phyloP scores from a whole-genome alignment of 2,329 filamentous ascomycete genomes.

The Phialophora verrucosa region DNA sequence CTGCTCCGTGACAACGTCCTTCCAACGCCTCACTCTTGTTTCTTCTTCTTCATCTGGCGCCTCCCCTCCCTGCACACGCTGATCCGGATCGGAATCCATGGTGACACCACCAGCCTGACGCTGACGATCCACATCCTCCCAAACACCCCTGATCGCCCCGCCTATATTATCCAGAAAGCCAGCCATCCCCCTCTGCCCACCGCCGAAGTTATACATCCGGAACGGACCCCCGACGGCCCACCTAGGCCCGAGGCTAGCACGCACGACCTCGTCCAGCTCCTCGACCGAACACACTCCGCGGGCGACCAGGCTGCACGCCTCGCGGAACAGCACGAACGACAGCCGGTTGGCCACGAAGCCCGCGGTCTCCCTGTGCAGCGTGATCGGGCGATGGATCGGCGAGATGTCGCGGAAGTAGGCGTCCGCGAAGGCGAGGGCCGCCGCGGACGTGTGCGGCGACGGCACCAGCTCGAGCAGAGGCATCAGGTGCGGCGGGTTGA shows the following conservation, averaged over 20 bases:
- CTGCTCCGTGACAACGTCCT: slow-evolving; percentile 28
- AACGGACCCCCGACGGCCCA: slow-evolving; percentile 64
- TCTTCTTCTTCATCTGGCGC: not conserved
- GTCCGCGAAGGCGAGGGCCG: slow-evolving; percentile 54
- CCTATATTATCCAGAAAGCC: slow-evolving; percentile 64
- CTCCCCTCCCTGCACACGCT: not conserved
- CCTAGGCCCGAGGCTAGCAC: slow-evolving; percentile 58
- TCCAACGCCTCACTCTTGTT: slow-evolving; percentile 11
- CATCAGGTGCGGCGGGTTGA: slow-evolving; percentile 68
- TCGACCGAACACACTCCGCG: slow-evolving; percentile 59
- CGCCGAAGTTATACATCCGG: slow-evolving; percentile 64
- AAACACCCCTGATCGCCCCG: slow-evolving; percentile 60
- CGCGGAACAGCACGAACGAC: slow-evolving; percentile 62
- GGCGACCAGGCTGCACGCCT: slow-evolving; percentile 61
- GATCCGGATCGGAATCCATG: not conserved
- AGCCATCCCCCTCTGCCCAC: slow-evolving; percentile 59
- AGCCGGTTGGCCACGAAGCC: slow-evolving; percentile 66
- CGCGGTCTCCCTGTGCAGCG: slow-evolving; percentile 92
- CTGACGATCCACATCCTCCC: slow-evolving; percentile 49
- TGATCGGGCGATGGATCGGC: slow-evolving; percentile 94
- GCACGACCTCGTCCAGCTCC: slow-evolving; percentile 61
- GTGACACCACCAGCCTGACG: not conserved
- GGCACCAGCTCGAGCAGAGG: slow-evolving; percentile 65
- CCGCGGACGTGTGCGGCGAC: slow-evolving; percentile 49
- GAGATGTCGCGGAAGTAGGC: slow-evolving; percentile 88